A percentile compares a stretch with the other conserved stretches of the same genome.
phyloP scores from a whole-genome alignment of 2,329 filamentous ascomycete species.

The Trichoderma afroharzianum region DNA sequence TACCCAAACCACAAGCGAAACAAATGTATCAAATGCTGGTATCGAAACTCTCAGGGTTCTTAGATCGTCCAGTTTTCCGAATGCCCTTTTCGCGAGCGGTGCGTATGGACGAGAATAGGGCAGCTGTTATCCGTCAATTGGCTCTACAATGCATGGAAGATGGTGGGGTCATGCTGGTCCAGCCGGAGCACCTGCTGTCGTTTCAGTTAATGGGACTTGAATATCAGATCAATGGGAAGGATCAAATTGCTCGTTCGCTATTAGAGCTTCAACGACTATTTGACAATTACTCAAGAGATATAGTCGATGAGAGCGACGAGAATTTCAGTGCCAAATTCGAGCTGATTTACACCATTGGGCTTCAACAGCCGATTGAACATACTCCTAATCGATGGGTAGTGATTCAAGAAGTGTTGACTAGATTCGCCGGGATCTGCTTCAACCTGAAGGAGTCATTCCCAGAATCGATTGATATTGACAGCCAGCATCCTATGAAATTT shows the following conservation, averaged over 20 bases:
- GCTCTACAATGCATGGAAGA: no score
- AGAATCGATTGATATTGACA: conserved; percentile 51
- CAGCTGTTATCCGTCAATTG: no score
- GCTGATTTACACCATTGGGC: conserved; percentile 60
- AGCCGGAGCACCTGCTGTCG: conserved; percentile 62
- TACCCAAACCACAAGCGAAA: conserved; percentile 56
- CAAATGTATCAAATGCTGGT: conserved; percentile 46
- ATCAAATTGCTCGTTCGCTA: conserved; percentile 35
- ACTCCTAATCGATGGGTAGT: conserved; percentile 42
- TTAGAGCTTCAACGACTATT: conserved; percentile 48
- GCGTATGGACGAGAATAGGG: no score
- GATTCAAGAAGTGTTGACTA: no score
- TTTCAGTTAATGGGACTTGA: conserved; percentile 61
- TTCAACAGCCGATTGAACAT: conserved; percentile 47
- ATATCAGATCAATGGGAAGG: conserved; percentile 33
- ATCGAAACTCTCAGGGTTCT: conserved; percentile 31
- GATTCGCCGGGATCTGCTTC: no score
- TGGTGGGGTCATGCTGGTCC: conserved; percentile 56
- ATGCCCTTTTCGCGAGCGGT: conserved; percentile 56
- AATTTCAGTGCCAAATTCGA: conserved; percentile 59
- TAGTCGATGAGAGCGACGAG: conserved; percentile 65
- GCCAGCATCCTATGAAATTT: no score
- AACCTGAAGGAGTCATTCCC: no score
- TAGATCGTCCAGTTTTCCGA: conserved; percentile 46
- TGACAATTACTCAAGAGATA: conserved; percentile 44